Evolutionary conservation across 2,329 filamentous ascomycete species (phyloP).

Genomic region (Fusarium euwallaceae): DNA sequence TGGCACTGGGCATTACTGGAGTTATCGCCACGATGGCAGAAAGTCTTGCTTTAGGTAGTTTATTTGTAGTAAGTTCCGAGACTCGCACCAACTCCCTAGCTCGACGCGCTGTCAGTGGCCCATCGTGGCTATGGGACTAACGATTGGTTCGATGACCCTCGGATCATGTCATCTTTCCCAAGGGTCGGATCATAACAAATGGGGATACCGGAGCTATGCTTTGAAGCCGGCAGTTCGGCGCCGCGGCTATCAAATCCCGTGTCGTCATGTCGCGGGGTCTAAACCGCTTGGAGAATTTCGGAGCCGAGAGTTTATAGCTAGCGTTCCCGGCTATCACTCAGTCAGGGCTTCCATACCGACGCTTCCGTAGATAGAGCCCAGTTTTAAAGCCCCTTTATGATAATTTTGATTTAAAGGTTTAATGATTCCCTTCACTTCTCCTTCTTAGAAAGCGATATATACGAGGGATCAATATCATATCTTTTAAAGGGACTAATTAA

Average conservation of each 20-base stretch:
- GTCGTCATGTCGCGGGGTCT: not conserved
- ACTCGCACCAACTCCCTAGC: not conserved
- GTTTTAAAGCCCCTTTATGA: not conserved
- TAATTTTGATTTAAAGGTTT: not conserved
- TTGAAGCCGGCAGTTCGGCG: not conserved
- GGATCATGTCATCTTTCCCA: not conserved
- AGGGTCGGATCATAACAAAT: not conserved
- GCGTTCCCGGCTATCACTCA: not conserved
- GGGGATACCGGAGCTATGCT: not conserved
- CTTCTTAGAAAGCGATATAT: not conserved
- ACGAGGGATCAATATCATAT: not conserved
- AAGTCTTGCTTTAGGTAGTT: no score
- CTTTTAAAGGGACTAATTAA: not conserved
- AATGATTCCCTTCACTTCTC: not conserved
- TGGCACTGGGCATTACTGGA: not conserved
- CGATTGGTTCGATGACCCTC: not conserved
- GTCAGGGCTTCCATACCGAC: not conserved
- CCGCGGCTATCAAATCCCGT: not conserved
- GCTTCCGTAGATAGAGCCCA: not conserved
- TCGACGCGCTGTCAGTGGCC: not conserved
- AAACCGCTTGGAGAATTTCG: not conserved
- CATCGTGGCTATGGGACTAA: not conserved
- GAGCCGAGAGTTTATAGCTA: not conserved
- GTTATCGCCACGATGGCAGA: not conserved
- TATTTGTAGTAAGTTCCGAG: not conserved